A percentile compares a stretch with the other conserved stretches of the same genome.
Evolutionary conservation across 2,329 filamentous ascomycete species (phyloP).

Genomic region (Ceratocystiopsis minuta): DNA sequence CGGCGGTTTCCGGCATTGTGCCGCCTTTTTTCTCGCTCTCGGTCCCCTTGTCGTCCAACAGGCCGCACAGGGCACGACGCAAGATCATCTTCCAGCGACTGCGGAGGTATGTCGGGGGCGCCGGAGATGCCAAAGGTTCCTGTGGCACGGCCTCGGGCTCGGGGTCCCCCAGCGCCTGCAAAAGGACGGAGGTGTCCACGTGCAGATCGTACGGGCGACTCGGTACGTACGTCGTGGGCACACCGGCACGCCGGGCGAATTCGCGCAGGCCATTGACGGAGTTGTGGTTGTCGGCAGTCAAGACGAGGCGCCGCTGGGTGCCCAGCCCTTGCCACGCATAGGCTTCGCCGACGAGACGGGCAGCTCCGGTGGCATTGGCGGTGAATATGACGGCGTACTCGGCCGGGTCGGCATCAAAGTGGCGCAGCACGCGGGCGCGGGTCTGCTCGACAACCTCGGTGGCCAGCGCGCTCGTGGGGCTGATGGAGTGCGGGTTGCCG

Average conservation of each 20-base stretch:
- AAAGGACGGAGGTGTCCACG: conserved; percentile 12
- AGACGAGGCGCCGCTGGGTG: conserved; percentile 12
- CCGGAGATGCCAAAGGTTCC: no score
- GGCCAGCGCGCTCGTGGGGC: conserved; percentile 18
- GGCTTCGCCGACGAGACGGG: conserved; percentile 21
- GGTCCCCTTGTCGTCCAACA: background rate
- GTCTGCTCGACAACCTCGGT: conserved; percentile 17
- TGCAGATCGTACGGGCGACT: conserved; percentile 13
- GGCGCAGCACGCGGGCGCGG: conserved; percentile 15
- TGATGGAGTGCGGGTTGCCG: conserved; percentile 24
- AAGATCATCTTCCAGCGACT: background rate
- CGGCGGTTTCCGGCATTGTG: background rate
- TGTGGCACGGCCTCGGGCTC: background rate
- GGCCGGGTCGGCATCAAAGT: conserved; percentile 18
- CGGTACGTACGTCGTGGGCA: conserved; percentile 16
- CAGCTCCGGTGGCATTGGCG: conserved; percentile 21
- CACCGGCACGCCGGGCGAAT: conserved; percentile 14
- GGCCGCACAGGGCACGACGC: background rate
- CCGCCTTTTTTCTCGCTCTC: background rate
- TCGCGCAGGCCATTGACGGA: conserved; percentile 22
- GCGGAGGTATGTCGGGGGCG: no score
- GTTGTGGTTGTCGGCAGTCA: conserved; percentile 25
- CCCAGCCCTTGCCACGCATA: conserved; percentile 15
- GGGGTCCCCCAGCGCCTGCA: conserved; percentile 10
- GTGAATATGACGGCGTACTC: conserved; percentile 25